phyloP scores from a whole-genome alignment of 306 rosid species.

The Acacia crassicarpa region DNA sequence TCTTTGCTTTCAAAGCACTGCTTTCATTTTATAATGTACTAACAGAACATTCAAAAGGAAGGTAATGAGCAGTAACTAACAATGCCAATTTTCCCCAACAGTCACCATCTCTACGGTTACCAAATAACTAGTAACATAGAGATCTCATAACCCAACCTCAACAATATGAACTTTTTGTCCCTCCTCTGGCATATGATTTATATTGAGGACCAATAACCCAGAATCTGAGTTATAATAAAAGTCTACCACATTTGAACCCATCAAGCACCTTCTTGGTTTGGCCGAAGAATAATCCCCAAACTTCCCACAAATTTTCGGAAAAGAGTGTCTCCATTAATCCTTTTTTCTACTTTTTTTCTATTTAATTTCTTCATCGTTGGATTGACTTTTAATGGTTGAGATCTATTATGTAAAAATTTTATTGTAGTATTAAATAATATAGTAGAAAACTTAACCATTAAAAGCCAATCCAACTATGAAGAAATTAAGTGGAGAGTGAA shows the following conservation, averaged over 20 bases:
- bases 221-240: conserved; percentile 51
- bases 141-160: conserved; percentile 54
- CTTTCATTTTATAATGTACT: not conserved
- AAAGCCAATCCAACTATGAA: no score
- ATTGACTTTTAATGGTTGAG: no score
- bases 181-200: conserved; percentile 64
- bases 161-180: conserved; percentile 50
- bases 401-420: no score
- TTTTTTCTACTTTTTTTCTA: no score
- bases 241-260: conserved; percentile 44
- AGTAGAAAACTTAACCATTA: no score
- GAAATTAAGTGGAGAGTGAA: no score
- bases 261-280: conserved; percentile 58
- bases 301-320: not conserved
- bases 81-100: not conserved
- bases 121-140: not conserved
- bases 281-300: conserved; percentile 75
- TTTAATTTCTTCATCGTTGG: no score
- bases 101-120: not conserved
- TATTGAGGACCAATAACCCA: conserved; percentile 52
- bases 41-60: not conserved
- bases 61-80: not conserved
- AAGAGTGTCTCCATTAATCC: no score
- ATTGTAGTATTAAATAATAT: no score
- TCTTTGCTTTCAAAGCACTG: not conserved